Conservation (phyloP, 495 filamentous ascomycete genomes). For the Tuber melanosporum region DNA sequence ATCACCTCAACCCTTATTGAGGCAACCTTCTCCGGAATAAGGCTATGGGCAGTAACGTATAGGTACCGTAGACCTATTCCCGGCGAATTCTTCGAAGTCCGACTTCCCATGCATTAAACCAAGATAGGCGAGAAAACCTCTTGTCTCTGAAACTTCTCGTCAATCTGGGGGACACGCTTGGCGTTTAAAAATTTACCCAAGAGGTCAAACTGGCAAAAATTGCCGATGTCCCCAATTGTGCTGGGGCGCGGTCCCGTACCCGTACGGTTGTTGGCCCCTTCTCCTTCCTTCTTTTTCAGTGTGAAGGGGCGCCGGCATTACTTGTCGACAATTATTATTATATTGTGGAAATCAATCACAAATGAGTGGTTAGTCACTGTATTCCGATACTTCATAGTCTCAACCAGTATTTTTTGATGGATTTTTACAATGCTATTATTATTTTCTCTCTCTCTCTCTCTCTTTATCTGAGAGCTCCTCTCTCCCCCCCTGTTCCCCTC, state of each 20-base stretch:
- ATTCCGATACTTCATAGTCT: neutral
- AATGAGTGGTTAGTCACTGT: neutral
- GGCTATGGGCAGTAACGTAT: neutral
- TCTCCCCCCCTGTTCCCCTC: neutral
- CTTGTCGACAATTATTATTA: neutral
- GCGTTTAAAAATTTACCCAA: neutral
- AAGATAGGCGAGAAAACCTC: slow-evolving; percentile 2
- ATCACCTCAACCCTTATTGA: neutral
- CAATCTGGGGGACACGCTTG: neutral
- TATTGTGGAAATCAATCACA: neutral
- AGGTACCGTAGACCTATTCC: neutral
- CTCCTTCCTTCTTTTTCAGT: neutral
- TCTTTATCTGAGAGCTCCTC: neutral
- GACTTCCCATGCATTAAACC: neutral
- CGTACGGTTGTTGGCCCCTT: neutral
- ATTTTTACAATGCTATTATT: neutral
- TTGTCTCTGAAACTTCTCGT: neutral
- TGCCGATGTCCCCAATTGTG: neutral
- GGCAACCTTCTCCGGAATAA: neutral
- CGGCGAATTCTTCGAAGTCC: neutral
- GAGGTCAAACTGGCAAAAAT: neutral
- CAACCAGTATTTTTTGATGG: neutral
- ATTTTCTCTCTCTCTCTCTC: neutral
- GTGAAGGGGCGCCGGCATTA: neutral
- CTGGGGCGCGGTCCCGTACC: neutral